Evolutionary conservation across 768 basidiomycete genomes (phyloP).

Genomic region (Rhizopogon rudus): DNA sequence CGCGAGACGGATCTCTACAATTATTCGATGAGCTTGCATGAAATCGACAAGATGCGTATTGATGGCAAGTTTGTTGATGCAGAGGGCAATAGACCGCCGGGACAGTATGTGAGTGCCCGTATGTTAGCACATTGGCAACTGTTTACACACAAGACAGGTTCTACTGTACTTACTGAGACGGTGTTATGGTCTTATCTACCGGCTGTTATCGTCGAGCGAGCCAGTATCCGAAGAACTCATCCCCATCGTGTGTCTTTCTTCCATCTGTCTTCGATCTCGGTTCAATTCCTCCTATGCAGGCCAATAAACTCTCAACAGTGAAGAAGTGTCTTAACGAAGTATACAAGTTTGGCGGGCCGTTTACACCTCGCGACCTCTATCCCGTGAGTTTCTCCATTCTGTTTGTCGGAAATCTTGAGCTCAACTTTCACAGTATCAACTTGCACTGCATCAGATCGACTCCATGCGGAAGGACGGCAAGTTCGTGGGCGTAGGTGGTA

Average conservation of each 20-base stretch:
- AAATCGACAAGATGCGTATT: conserved; percentile 95
- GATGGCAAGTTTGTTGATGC: conserved; percentile 97
- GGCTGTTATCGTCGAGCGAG: conserved; percentile 89
- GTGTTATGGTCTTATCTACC: conserved; percentile 95
- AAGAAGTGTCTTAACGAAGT: conserved; percentile 98
- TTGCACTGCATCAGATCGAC: conserved; percentile 94
- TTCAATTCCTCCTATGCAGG: conserved; percentile 39
- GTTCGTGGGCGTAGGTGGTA: conserved; percentile 84
- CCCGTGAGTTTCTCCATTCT: conserved; percentile 52
- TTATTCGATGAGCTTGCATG: conserved; percentile 88
- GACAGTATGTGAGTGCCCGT: conserved; percentile 76
- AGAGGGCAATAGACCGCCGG: conserved; percentile 86
- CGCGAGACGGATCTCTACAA: conserved; percentile 93
- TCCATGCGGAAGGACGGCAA: conserved; percentile 90
- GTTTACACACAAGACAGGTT: conserved; percentile 46
- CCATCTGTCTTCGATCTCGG: background rate
- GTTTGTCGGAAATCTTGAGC: conserved; percentile 2
- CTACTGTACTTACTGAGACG: conserved; percentile 87
- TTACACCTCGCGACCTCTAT: conserved; percentile 87
- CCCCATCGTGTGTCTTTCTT: conserved; percentile 66
- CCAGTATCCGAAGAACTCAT: conserved; percentile 98
- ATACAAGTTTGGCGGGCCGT: conserved; percentile 90
- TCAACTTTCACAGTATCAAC: conserved; percentile 66
- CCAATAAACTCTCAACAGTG: conserved; percentile 93
- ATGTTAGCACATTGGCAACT: background rate